Conservation (phyloP, 2,329 filamentous ascomycete genomes). For the Leptographium procerum region DNA sequence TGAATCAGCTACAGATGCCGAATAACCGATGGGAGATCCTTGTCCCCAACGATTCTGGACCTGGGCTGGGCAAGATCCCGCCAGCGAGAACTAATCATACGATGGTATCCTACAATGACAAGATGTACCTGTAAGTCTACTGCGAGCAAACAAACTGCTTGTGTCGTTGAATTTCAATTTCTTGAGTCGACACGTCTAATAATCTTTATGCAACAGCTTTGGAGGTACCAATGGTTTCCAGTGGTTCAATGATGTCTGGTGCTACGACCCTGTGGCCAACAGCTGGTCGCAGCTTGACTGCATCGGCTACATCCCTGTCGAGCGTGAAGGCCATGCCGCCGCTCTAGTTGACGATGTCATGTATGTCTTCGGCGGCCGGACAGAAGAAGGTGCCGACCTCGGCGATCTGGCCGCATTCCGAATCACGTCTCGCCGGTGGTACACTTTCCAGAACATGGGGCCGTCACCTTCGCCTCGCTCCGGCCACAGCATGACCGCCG, state of each 20-base stretch:
- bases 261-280: conserved; percentile 75
- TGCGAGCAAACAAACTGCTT: neutral
- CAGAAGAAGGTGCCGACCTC: conserved; percentile 82
- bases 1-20: conserved; percentile 86
- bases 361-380: conserved; percentile 97
- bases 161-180: neutral
- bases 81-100: conserved; percentile 92
- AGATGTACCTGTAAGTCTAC: conserved; percentile 73
- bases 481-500: conserved; percentile 94
- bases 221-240: conserved; percentile 90
- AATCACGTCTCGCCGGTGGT: conserved; percentile 78
- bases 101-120: conserved; percentile 83
- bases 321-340: conserved; percentile 88
- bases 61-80: conserved; percentile 56
- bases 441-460: conserved; percentile 99
- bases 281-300: conserved; percentile 84
- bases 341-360: conserved; percentile 94
- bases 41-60: conserved; percentile 55
- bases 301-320: conserved; percentile 91
- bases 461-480: conserved; percentile 87
- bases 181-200: neutral
- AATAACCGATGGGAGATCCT: conserved; percentile 91
- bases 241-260: conserved; percentile 99
- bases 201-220: conserved; percentile 48
- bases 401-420: conserved; percentile 79